Percentiles rank a stretch among this genome's conserved stretches.
phyloP scores from a whole-genome alignment of 768 basidiomycete species.

The Fomitopsis pulvina region DNA sequence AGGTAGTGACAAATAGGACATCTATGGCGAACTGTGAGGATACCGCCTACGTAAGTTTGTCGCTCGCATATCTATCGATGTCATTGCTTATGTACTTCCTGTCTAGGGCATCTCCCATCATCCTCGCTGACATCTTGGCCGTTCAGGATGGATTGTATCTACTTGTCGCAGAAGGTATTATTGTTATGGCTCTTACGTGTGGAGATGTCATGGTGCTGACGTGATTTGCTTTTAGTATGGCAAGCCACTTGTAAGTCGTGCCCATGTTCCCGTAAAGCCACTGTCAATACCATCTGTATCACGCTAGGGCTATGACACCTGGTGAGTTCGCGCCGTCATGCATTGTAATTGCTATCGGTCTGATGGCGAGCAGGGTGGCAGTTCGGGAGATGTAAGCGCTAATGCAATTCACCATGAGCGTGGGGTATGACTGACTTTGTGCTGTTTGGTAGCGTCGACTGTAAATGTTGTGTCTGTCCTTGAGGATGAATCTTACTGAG shows the following conservation, averaged over 20 bases:
- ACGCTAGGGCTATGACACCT: conserved; percentile 50
- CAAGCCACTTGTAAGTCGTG: conserved; percentile 56
- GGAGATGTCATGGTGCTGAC: not conserved
- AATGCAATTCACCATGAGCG: no score
- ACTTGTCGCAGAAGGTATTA: conserved; percentile 84
- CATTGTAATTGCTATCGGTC: not conserved
- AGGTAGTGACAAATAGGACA: conserved; percentile 56
- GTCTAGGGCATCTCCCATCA: not conserved
- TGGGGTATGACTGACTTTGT: not conserved
- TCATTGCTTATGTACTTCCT: not conserved
- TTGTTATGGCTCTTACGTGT: not conserved
- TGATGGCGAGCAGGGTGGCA: conserved; percentile 16
- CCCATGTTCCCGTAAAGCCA: not conserved
- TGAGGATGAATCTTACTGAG: not conserved
- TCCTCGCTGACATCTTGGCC: not conserved
- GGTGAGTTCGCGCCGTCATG: conserved; percentile 29
- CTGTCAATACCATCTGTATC: not conserved
- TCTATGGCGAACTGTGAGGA: conserved; percentile 86
- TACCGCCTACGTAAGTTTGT: not conserved
- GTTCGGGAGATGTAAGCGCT: conserved; percentile 21
- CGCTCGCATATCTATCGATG: not conserved
- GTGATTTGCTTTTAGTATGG: conserved; percentile 45
- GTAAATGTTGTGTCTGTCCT: conserved; percentile 34
- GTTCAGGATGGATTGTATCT: conserved; percentile 88
- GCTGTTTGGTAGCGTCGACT: conserved; percentile 53